Base-by-base conservation (phyloP, 306 rosid genomes). In the Pterocarpus santalinus region DNA sequence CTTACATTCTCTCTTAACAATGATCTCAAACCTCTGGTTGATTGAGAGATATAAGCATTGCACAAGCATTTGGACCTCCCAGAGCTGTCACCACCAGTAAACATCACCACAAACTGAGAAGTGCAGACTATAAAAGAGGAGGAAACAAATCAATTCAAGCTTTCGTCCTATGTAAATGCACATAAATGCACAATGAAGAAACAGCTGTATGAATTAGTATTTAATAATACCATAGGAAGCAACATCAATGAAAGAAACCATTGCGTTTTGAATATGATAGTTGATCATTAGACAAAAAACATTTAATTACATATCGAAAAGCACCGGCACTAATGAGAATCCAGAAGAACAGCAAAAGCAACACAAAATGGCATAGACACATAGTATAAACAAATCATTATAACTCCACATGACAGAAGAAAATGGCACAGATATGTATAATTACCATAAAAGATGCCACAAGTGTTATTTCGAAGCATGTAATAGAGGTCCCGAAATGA, bases 371-470 rank as follows among this genome's bases (percentile, higher is more conserved):
- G 35, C 28, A 22, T 22, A 22, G 28, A 22, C 28, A 11, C 15
- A 10, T 28, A 30, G 5, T 15, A 7, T 38, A 60, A 81, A 62
- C 44, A 55, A 34, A 69, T 36, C 34, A 65, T 14, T 57, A 69
- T 55, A 75, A 57, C 15, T 39, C 33, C n/a, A 14, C 22, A 33
- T n/a, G 35, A 56, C 28, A 76, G 80, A 75, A 39, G 15, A 2
- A 47, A 47, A 60, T 13, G 35, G 33, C 51, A 43, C 8, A 17
- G 76, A 5, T 68, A 58, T 11, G 80, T 75, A 69, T 43, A 63
- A 81, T 83, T 90, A 95, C 99, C 99, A 78, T 95, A 95, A 84
- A 95, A 95, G 73, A 95, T 85, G 83, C 89, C 84, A 74, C 97
- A 95, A 33, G 70, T 44, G 73, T 91, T 88, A 70, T 87, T 88